Conservation (phyloP, 2,329 filamentous ascomycete species). For the Colletotrichum plurivorum region DNA sequence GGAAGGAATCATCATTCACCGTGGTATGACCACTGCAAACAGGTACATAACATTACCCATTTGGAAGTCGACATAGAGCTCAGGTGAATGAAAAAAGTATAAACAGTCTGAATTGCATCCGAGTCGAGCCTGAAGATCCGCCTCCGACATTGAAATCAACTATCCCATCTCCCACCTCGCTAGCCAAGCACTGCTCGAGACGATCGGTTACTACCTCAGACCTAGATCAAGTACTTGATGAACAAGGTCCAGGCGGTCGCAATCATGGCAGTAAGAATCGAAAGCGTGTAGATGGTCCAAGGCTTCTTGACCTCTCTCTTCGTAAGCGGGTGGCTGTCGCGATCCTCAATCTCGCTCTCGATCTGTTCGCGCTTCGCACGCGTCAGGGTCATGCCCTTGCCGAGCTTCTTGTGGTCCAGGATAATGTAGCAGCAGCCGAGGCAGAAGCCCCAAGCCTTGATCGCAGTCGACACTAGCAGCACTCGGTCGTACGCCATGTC, state of each 20-base stretch:
- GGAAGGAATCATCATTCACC: neutral
- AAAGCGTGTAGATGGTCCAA: constrained; percentile 39
- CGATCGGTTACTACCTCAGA: neutral
- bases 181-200: neutral
- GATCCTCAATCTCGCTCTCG: constrained; percentile 40
- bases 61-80: too few relatives aligned
- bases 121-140: neutral
- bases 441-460: constrained; percentile 42
- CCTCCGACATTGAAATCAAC: neutral
- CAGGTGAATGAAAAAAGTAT: too few relatives aligned
- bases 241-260: constrained; percentile 40
- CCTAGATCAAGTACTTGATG: constrained; percentile 42
- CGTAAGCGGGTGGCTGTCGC: constrained; percentile 40
- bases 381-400: constrained; percentile 43
- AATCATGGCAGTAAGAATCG: constrained; percentile 39
- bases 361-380: constrained; percentile 33
- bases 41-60: too few relatives aligned
- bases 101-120: too few relatives aligned
- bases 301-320: constrained; percentile 32
- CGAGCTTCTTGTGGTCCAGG: constrained; percentile 41
- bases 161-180: neutral
- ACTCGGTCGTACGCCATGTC: constrained; percentile 40
- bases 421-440: constrained; percentile 41
- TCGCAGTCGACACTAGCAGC: constrained; percentile 30
- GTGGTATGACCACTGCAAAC: neutral